A percentile compares a stretch with the other conserved stretches of the same genome.
These are phyloP conservation scores for Lathyrus oleraceus DNA, from an alignment of 306 rosid species.

Conservation along the genomic window DNA sequence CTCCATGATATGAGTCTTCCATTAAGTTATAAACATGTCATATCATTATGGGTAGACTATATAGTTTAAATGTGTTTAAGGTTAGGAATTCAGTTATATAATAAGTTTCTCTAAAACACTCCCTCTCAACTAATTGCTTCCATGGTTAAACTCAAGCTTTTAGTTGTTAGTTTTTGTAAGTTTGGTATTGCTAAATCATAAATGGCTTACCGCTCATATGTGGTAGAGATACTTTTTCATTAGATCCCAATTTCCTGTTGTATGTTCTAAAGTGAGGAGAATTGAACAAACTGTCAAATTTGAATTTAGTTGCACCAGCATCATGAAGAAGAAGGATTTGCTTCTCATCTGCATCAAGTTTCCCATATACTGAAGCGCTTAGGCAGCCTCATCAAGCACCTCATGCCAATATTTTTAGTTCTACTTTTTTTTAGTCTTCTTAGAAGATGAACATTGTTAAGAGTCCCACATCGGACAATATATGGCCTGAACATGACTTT, in stretches of 20 bases:
- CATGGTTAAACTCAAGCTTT: not conserved
- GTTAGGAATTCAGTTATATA: not conserved
- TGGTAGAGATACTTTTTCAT: too few relatives aligned
- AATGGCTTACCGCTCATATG: too few relatives aligned
- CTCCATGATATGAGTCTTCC: not conserved
- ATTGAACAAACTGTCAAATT: too few relatives aligned
- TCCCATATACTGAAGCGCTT: not conserved
- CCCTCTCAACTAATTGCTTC: not conserved
- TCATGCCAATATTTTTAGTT: not conserved
- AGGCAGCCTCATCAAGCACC: conserved; percentile 14
- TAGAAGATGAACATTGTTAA: not conserved
- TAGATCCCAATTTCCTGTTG: too few relatives aligned
- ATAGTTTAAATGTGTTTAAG: not conserved
- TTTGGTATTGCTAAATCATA: too few relatives aligned
- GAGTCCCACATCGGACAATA: too few relatives aligned
- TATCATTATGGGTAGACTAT: not conserved
- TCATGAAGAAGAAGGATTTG: too few relatives aligned
- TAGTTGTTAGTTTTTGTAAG: not conserved
- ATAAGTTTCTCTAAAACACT: not conserved
- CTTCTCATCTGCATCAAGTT: too few relatives aligned
- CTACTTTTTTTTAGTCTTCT: conserved; percentile 4
- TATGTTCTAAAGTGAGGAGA: too few relatives aligned
- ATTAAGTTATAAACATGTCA: not conserved
- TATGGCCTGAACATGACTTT: too few relatives aligned
- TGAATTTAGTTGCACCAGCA: too few relatives aligned